Base-by-base conservation (phyloP, 176 grass and related monocot genomes). In the Microstegium vimineum region DNA sequence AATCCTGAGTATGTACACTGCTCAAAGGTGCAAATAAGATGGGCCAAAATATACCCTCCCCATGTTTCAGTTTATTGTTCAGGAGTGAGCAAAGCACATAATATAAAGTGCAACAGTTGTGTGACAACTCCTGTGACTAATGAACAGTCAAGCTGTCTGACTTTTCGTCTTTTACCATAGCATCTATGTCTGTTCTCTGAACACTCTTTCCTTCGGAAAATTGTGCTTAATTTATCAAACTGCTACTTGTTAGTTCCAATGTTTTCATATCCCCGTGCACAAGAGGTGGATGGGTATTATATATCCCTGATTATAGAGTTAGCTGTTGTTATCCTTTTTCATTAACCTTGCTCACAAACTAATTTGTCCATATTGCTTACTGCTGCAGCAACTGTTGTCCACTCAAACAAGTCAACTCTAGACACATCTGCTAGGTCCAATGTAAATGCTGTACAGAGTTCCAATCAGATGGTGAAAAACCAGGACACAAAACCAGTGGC, bases 371-470 rank as follows among this genome's bases (percentile, higher is more conserved):
- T 84, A 69, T 80, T 60, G 67, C 54, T 42, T 79, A 36, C 27
- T 51, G 43, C 77, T 62, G 79, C 71, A 93, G 85, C 26, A 59
- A 77, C 70, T 8, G 67, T 38, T 83, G 89, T 80, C 17, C 85
- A 92, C 36, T 54, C 80, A 73, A 85, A 82, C 71, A 93, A 89
- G 66, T 67, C 71, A 42, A 34, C 66, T 26, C 78, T 91, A 47
- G 81, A 87, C 57, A 69, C 73, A 76, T 72, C 77, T 77, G 79
- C 84, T 76, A 93, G 87, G 67, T 80, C 82, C 36, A 84, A 71
- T 84, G 22, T 80, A 72, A 82, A 86, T 75, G 51, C 82, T 71
- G 41, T 79, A 67, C 82, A 75, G 49, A 83, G 60, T 87, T 85
- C 75, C n/a, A 92, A 71, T 74, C 90, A 75, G 40, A 36, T 69